Evolutionary conservation across 2,329 filamentous ascomycete species (phyloP).

Genomic region (Nemania diffusa): DNA sequence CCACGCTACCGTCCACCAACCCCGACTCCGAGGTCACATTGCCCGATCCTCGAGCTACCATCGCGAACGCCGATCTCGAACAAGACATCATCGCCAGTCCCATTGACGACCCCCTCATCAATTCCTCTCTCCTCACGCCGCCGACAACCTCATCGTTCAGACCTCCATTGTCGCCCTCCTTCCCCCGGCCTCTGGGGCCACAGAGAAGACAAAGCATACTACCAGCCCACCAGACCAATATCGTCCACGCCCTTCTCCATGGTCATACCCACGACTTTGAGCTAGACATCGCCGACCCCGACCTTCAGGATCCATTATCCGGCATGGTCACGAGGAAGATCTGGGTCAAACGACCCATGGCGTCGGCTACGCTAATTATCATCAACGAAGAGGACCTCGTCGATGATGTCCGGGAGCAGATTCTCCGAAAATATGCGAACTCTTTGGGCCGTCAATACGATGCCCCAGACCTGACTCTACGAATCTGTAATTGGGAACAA

Average conservation of each 20-base stretch:
- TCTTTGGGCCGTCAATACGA: slow-evolving; percentile 90
- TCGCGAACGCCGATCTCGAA: slow-evolving; percentile 1
- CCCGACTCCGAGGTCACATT: slow-evolving; percentile 22
- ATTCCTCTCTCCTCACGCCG: slow-evolving; percentile 35
- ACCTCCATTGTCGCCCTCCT: slow-evolving; percentile 37
- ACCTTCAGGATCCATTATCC: slow-evolving; percentile 53
- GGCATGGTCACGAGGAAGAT: slow-evolving; percentile 80
- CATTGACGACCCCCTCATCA: slow-evolving; percentile 36
- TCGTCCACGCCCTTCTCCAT: slow-evolving; percentile 65
- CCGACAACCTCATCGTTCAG: slow-evolving; percentile 29
- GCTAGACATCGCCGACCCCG: slow-evolving; percentile 49
- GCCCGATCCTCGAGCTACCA: slow-evolving; percentile 29
- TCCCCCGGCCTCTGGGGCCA: slow-evolving; percentile 46
- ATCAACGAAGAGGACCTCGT: slow-evolving; percentile 90
- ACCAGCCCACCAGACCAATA: slow-evolving; percentile 56
- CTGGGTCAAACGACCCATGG: slow-evolving; percentile 90
- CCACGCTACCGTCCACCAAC: slow-evolving; percentile 17
- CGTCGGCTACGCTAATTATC: slow-evolving; percentile 86
- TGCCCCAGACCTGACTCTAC: slow-evolving; percentile 85
- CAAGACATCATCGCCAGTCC: slow-evolving; percentile 25
- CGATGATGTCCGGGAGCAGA: slow-evolving; percentile 92
- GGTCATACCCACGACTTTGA: slow-evolving; percentile 55
- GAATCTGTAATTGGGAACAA: slow-evolving; percentile 77
- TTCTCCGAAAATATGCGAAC: slow-evolving; percentile 92
- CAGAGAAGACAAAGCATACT: slow-evolving; percentile 58